These are phyloP conservation scores for Cladosporium sp. DNA, from an alignment of 2,329 filamentous ascomycete species.

Conservation along the genomic window DNA sequence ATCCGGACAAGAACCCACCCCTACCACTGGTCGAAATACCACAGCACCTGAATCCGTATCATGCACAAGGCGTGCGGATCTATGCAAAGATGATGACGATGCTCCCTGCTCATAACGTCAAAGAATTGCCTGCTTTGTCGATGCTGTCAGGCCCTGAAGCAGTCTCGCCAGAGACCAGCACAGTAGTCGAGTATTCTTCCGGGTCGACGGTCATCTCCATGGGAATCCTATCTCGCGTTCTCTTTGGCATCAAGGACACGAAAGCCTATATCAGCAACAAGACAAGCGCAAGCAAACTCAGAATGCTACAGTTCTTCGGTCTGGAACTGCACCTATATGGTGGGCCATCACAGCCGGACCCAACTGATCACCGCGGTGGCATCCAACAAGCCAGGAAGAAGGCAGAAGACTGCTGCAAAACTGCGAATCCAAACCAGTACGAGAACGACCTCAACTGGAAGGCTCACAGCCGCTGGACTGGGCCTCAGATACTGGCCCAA, in stretches of 20 bases:
- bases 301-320: conserved; percentile 58
- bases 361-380: conserved; percentile 49
- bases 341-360: conserved; percentile 56
- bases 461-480: conserved; percentile 75
- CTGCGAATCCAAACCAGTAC: conserved; percentile 70
- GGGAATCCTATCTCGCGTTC: conserved; percentile 51
- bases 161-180: conserved; percentile 36
- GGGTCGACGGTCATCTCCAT: conserved; percentile 61
- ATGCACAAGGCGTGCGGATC: conserved; percentile 56
- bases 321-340: conserved; percentile 56
- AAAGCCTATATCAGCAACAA: conserved; percentile 58
- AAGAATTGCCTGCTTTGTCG: conserved; percentile 54
- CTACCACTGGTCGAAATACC: conserved; percentile 61
- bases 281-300: conserved; percentile 50
- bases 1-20: conserved; percentile 55
- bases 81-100: conserved; percentile 65
- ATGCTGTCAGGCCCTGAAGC: neutral
- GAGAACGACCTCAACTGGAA: conserved; percentile 81
- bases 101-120: conserved; percentile 63
- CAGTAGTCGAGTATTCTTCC: conserved; percentile 58
- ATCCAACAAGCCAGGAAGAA: conserved; percentile 47
- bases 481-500: conserved; percentile 80
- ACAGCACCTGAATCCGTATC: conserved; percentile 52
- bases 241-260: conserved; percentile 50
- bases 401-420: conserved; percentile 39